These are phyloP conservation scores for Aethionema arabicum DNA, from an alignment of 345 rosid genomes.

Conservation along the genomic window DNA sequence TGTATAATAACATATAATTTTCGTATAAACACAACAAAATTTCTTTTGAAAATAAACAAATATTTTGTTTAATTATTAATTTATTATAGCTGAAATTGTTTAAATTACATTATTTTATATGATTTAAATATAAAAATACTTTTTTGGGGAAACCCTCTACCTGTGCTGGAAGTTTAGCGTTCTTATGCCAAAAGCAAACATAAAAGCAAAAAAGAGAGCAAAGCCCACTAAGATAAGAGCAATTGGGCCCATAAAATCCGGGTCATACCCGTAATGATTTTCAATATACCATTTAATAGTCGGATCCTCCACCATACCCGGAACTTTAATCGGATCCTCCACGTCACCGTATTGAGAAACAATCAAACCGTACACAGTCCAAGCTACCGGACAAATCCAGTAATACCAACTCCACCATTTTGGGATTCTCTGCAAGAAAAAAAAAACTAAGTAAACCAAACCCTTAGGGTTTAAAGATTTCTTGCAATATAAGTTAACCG, in stretches of 20 bases:
- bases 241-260: constrained; percentile 63
- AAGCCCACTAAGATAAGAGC: constrained; percentile 67
- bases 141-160: constrained; percentile 27
- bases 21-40: too few species aligned
- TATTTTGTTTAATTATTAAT: too few species aligned
- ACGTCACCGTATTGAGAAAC: constrained; percentile 75
- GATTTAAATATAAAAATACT: too few species aligned
- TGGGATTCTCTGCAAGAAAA: constrained; percentile 45
- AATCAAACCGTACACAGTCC: constrained; percentile 76
- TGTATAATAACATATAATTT: too few species aligned
- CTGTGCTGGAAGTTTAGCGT: constrained; percentile 78
- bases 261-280: constrained; percentile 55
- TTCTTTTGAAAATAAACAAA: too few species aligned
- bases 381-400: constrained; percentile 85
- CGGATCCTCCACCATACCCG: constrained; percentile 40
- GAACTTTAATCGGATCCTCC: constrained; percentile 37
- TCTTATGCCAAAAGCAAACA: constrained; percentile 69
- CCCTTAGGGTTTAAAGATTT: not conserved
- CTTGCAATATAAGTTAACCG: constrained; percentile 9
- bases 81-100: too few species aligned
- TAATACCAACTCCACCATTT: constrained; percentile 96
- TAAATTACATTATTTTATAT: too few species aligned
- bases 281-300: constrained; percentile 47
- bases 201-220: constrained; percentile 59
- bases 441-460: not conserved